A percentile compares a stretch with the other conserved stretches of the same genome.
Evolutionary conservation across 2,329 filamentous ascomycete genomes (phyloP).

Genomic region (Aspergillus proliferans): DNA sequence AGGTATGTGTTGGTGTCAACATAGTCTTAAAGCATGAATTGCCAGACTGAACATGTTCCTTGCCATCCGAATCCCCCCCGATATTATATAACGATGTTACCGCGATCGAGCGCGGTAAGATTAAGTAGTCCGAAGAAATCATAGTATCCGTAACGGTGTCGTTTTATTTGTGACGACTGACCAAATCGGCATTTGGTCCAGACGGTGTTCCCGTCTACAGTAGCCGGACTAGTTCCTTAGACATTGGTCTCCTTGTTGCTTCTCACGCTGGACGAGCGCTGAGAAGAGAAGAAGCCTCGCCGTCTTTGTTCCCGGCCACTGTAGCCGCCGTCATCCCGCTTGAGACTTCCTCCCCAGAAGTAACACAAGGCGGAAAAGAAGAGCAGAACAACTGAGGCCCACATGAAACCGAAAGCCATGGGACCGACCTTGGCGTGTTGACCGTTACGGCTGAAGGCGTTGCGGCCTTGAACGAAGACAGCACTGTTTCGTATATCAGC

Average conservation of each 20-base stretch:
- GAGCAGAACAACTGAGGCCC: conserved; percentile 51
- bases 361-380: conserved; percentile 53
- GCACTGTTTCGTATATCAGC: conserved; percentile 39
- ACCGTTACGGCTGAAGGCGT: conserved; percentile 48
- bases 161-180: not conserved
- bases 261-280: not conserved
- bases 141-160: not conserved
- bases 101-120: not conserved
- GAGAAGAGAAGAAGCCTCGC: conserved; percentile 32
- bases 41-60: not conserved
- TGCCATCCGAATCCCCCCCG: not conserved
- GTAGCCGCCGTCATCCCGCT: conserved; percentile 27
- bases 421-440: conserved; percentile 47
- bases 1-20: not conserved
- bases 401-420: conserved; percentile 58
- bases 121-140: not conserved
- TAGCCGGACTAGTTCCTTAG: not conserved
- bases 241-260: conserved; percentile 3
- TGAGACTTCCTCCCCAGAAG: conserved; percentile 44
- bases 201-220: not conserved
- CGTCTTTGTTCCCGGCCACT: conserved; percentile 31
- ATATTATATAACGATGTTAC: not conserved
- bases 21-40: not conserved
- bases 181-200: not conserved
- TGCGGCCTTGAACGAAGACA: conserved; percentile 53